A percentile compares a stretch with the other conserved stretches of the same genome.
Conservation (phyloP, 805 yeast species). For the Lachancea nothofagi region DNA sequence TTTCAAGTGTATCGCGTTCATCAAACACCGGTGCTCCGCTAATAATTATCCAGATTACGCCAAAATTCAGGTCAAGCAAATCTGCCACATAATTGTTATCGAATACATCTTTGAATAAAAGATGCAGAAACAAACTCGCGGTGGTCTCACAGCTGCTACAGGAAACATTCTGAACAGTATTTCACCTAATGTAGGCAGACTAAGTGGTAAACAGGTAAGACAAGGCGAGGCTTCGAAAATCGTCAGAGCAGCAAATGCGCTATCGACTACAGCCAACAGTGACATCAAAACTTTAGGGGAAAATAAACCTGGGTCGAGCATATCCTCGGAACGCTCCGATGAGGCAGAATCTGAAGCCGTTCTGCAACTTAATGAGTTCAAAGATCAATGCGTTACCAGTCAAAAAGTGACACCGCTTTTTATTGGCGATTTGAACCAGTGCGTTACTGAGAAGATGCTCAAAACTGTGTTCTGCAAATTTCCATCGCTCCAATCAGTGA, state of each 20-base stretch:
- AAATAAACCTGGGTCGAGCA: neutral
- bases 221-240: neutral
- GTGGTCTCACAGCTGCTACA: neutral
- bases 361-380: neutral
- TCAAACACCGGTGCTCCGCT: too few relatives aligned
- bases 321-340: conserved; percentile 2
- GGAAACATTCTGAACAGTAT: conserved; percentile 4
- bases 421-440: conserved; percentile 55
- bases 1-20: too few relatives aligned
- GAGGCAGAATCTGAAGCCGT: conserved; percentile 2
- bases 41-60: too few relatives aligned
- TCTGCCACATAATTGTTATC: neutral
- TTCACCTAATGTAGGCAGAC: conserved; percentile 4
- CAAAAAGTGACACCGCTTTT: conserved; percentile 38
- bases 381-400: conserved; percentile 6
- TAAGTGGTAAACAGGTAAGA: neutral
- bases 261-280: too few relatives aligned
- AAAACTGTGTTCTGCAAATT: conserved; percentile 38
- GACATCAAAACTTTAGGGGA: neutral
- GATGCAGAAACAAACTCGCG: conserved; percentile 1
- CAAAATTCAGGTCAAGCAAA: too few relatives aligned
- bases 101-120: neutral
- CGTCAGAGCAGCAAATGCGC: neutral
- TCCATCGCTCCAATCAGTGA: conserved; percentile 50
- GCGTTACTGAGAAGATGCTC: conserved; percentile 46